Conservation (phyloP, 176 grass and related monocot genomes). For the Oryza australiensis region DNA sequence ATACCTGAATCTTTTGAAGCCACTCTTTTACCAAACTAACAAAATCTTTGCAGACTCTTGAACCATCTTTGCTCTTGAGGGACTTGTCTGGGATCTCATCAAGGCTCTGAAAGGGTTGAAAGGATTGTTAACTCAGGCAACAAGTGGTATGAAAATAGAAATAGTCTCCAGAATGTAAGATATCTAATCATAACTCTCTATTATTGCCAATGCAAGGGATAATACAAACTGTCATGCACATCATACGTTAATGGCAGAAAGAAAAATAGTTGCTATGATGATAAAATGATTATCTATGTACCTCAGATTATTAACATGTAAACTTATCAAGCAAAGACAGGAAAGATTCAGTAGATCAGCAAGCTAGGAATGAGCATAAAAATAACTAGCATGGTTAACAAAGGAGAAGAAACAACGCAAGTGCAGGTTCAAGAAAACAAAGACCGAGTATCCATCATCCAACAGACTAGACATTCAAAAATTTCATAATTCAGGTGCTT, state of each 20-base stretch:
- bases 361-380: not conserved
- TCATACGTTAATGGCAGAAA: not conserved
- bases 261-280: not conserved
- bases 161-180: conserved; percentile 5
- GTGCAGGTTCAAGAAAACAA: not conserved
- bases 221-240: not conserved
- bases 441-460: conserved; percentile 3
- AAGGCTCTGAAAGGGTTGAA: conserved; percentile 56
- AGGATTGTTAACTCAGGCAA: conserved; percentile 19
- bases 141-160: not conserved
- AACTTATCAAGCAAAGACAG: conserved; percentile 4
- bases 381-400: not conserved
- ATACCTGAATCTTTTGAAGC: conserved; percentile 85
- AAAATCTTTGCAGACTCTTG: conserved; percentile 72
- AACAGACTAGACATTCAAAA: not conserved
- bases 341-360: not conserved
- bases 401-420: not conserved
- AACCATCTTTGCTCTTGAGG: conserved; percentile 69
- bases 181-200: conserved; percentile 19
- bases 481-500: not conserved
- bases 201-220: conserved; percentile 3
- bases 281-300: not conserved
- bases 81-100: conserved; percentile 72
- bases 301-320: conserved; percentile 6
- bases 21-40: conserved; percentile 70